Evolutionary conservation across 345 rosid genomes (phyloP).

Genomic region (Reutealis trisperma): DNA sequence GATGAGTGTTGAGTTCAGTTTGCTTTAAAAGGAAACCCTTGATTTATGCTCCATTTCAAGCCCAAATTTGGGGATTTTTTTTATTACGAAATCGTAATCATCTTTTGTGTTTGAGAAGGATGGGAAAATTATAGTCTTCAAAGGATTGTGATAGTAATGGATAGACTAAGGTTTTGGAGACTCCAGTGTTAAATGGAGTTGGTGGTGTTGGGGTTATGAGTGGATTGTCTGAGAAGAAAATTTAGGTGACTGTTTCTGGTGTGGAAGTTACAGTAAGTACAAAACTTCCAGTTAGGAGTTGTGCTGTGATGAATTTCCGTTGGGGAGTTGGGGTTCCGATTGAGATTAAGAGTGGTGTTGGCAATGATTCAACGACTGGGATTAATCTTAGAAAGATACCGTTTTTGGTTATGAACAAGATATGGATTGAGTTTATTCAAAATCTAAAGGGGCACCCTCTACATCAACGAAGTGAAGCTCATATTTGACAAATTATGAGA

Average conservation of each 20-base stretch:
- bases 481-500: constrained; percentile 31
- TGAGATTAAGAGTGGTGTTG: constrained; percentile 43
- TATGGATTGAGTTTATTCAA: constrained; percentile 63
- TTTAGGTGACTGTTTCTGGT: constrained; percentile 49
- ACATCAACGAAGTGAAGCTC: constrained; percentile 9
- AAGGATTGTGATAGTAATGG: constrained; percentile 38
- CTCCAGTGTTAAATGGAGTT: constrained; percentile 36
- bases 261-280: constrained; percentile 78
- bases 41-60: constrained; percentile 90
- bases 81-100: constrained; percentile 71
- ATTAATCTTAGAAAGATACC: constrained; percentile 64
- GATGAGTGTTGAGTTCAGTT: constrained; percentile 88
- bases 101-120: constrained; percentile 42
- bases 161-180: constrained; percentile 61
- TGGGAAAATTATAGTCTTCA: constrained; percentile 16
- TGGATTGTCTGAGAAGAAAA: constrained; percentile 36
- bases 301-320: constrained; percentile 66
- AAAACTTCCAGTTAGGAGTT: constrained; percentile 59
- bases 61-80: constrained; percentile 89
- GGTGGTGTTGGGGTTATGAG: constrained; percentile 33
- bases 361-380: constrained; percentile 41
- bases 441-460: constrained; percentile 8
- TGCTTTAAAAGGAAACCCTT: constrained; percentile 65
- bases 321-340: constrained; percentile 94
- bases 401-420: constrained; percentile 78